A percentile compares a stretch with the other conserved stretches of the same genome.
Evolutionary conservation across 2,329 filamentous ascomycete genomes (phyloP).

Genomic region (Epicoccum nigrum): DNA sequence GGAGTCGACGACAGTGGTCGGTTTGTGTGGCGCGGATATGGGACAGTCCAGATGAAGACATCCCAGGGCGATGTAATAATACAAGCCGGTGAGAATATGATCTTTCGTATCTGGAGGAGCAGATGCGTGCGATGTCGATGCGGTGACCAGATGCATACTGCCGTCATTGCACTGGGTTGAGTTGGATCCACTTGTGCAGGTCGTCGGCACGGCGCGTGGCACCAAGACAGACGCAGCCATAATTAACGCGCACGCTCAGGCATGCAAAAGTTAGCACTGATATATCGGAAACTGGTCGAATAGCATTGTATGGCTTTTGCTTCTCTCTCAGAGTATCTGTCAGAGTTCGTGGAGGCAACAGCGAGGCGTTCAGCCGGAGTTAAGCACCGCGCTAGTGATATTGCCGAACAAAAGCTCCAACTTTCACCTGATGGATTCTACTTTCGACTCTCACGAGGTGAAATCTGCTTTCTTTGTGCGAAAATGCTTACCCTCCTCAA

Average conservation of each 20-base stretch:
- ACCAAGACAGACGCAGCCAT: slow-evolving; percentile 8
- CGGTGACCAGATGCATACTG: slow-evolving; percentile 1
- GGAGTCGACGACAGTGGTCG: not conserved
- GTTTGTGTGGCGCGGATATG: not conserved
- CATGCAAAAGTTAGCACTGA: not conserved
- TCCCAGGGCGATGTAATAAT: slow-evolving; percentile 44
- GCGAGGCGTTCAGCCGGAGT: slow-evolving; percentile 4
- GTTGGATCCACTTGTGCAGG: not conserved
- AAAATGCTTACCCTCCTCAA: too few species aligned
- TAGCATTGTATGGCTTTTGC: not conserved
- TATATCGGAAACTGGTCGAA: too few species aligned
- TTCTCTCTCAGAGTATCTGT: not conserved
- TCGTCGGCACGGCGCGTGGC: not conserved
- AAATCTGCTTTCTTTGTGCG: too few species aligned
- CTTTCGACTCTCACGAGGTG: too few species aligned
- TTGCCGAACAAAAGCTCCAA: not conserved
- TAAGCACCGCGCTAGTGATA: slow-evolving; percentile 7
- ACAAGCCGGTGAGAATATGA: slow-evolving; percentile 24
- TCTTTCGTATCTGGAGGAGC: slow-evolving; percentile 11
- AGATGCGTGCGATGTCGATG: slow-evolving; percentile 22
- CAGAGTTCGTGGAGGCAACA: slow-evolving; percentile 12
- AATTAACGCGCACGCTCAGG: not conserved
- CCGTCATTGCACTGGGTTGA: not conserved
- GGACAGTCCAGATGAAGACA: slow-evolving; percentile 34
- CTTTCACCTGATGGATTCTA: too few species aligned